A percentile compares a stretch with the other conserved stretches of the same genome.
Conservation (phyloP, 805 yeast species). For the Starmerella gropengiesseri region DNA sequence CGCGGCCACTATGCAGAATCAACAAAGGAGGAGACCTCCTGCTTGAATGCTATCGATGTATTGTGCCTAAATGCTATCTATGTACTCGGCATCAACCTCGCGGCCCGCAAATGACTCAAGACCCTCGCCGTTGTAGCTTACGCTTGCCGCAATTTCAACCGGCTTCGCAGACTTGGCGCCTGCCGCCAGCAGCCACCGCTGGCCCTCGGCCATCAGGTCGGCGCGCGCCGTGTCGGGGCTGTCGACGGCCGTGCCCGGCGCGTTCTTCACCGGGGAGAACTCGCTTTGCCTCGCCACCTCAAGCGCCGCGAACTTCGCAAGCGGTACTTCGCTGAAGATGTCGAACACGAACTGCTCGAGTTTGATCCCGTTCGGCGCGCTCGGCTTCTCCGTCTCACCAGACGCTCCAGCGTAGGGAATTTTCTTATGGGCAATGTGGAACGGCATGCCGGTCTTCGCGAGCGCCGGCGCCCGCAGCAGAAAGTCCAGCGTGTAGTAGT, state of each 20-base stretch:
- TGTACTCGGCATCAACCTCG: constrained; percentile 13
- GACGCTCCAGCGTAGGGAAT: constrained; percentile 50
- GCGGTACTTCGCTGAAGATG: constrained; percentile 69
- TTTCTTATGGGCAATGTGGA: constrained; percentile 88
- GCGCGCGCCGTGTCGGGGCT: constrained; percentile 71
- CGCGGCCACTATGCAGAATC: no score
- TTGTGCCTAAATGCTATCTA: background rate
- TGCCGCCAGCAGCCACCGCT: constrained; percentile 56
- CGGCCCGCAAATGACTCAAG: constrained; percentile 46
- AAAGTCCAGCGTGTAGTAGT: constrained; percentile 79
- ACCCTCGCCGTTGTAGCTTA: constrained; percentile 69
- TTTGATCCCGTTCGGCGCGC: constrained; percentile 78
- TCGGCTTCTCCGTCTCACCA: constrained; percentile 47
- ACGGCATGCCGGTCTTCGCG: constrained; percentile 57
- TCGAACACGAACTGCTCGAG: constrained; percentile 96
- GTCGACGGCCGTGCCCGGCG: constrained; percentile 69
- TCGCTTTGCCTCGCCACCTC: constrained; percentile 81
- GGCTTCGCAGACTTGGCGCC: constrained; percentile 50
- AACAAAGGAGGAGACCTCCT: background rate
- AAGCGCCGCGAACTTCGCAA: constrained; percentile 71
- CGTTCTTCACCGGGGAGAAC: constrained; percentile 90
- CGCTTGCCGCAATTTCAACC: constrained; percentile 67
- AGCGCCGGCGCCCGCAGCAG: constrained; percentile 47
- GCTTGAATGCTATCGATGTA: no score
- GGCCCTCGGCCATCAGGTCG: constrained; percentile 55